phyloP scores from a whole-genome alignment of 306 rosid species.

The Quercus wislizeni region DNA sequence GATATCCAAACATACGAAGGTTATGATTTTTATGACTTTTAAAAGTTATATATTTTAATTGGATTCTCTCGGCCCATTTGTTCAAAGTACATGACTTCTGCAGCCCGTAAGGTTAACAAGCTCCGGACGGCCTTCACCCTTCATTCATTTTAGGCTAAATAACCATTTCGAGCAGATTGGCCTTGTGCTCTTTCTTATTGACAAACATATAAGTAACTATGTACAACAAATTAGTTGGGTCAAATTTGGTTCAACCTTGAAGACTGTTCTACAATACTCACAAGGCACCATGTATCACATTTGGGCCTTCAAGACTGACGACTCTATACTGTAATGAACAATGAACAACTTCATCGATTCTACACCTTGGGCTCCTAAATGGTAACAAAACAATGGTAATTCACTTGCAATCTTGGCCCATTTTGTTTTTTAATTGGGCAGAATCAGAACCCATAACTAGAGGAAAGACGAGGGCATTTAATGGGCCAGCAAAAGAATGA shows the following conservation, averaged over 20 bases:
- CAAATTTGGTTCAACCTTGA: background rate
- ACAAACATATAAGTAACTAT: background rate
- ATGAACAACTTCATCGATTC: background rate
- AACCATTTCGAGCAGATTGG: background rate
- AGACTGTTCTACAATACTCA: background rate
- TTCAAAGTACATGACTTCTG: too few species aligned
- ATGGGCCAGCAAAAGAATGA: background rate
- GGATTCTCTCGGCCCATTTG: too few species aligned
- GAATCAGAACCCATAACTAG: background rate
- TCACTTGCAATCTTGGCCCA: background rate
- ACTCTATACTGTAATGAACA: too few species aligned
- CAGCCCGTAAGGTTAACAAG: too few species aligned
- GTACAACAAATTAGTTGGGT: too few species aligned
- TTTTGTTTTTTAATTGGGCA: background rate
- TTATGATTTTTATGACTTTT: too few species aligned
- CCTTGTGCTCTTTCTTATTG: background rate
- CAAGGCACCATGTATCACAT: background rate
- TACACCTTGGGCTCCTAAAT: background rate
- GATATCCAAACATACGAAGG: too few species aligned
- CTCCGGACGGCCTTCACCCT: too few species aligned
- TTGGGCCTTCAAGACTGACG: too few species aligned
- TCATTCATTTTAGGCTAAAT: too few species aligned
- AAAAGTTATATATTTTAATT: too few species aligned
- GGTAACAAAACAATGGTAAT: background rate
- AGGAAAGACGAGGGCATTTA: background rate